Base-by-base conservation (phyloP, 2,329 filamentous ascomycete species). In the Phaeosphaeriaceae sp. region DNA sequence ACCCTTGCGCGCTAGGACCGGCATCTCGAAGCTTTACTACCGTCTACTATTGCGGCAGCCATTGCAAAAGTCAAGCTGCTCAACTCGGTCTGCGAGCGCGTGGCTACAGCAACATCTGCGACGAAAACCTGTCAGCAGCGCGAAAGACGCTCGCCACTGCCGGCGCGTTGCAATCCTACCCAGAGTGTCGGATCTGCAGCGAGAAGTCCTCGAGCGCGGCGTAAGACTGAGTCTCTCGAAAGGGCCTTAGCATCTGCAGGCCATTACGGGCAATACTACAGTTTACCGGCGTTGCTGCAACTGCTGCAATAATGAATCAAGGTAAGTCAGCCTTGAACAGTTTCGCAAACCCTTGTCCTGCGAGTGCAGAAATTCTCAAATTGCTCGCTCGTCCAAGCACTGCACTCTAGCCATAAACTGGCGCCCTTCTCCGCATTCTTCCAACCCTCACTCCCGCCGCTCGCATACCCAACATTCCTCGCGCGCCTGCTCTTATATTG, bases 371-470 rank as follows among this genome's bases (percentile, higher is more conserved):
- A 66, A 67, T 60, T 62, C 62, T 67, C 65, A 56, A 57, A 55
- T 61, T 53, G 59, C 62, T 64, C 57, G 56, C 62, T 58, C 19
- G 42, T 49, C 59, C 62, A 66, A 63, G 64, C 69, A 61, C 70
- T 67, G 59, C 67, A 65, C 59, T 63, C 63, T 65, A 67, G 61
- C 68, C 61, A 67, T 71, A 66, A 68, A 63, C 71, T 68, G 62
- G 72, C 71, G 71, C 69, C 65, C 63, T 74, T 71, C 71, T 76
- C 74, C 74, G 72, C 75, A 74, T 73, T 75, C 71, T 72, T 73
- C 63, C 67, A 57, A 63, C 48, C 15, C 36, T 40, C 36, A 40
- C 36, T 5, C 36, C 15, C 17, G 36, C 31, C 36, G 36, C 36
- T 40, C 36, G 65, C 55, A 45, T 22, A 22, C 42, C 62, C 69